A percentile compares a stretch with the other conserved stretches of the same genome.
phyloP scores from a whole-genome alignment of 2,329 filamentous ascomycete species.

The Basipetospora chlamydospora region DNA sequence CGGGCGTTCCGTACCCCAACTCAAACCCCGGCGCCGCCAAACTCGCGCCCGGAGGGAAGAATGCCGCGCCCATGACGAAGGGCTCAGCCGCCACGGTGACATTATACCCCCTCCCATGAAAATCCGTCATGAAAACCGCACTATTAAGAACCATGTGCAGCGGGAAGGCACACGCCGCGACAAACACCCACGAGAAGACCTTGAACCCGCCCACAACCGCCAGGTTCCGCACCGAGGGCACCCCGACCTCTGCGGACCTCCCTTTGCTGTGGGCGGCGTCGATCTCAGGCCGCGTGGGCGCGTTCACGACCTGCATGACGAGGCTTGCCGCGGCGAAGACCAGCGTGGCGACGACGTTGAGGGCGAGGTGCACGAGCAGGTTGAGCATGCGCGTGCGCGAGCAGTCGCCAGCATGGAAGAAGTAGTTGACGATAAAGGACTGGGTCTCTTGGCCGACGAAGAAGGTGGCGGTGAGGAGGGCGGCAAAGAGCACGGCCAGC shows the following conservation, averaged over 20 bases:
- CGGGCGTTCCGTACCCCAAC: background rate
- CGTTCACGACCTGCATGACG: constrained; percentile 34
- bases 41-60: constrained; percentile 5
- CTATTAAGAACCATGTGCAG: constrained; percentile 15
- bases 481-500: constrained; percentile 1
- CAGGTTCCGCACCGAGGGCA: constrained; percentile 11
- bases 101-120: constrained; percentile 5
- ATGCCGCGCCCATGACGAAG: constrained; percentile 3
- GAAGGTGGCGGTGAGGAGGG: constrained; percentile 1
- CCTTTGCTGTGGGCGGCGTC: constrained; percentile 26
- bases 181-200: constrained; percentile 9
- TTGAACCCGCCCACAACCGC: constrained; percentile 10
- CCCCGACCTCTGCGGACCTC: constrained; percentile 12
- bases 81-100: constrained; percentile 7
- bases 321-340: constrained; percentile 33
- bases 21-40: constrained; percentile 2
- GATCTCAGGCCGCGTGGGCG: constrained; percentile 33
- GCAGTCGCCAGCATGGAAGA: constrained; percentile 14
- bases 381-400: constrained; percentile 7
- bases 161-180: constrained; percentile 13
- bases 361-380: constrained; percentile 24
- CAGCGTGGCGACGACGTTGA: constrained; percentile 30
- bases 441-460: constrained; percentile 2
- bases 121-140: constrained; percentile 7
- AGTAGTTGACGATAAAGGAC: constrained; percentile 8